A percentile compares a stretch with the other conserved stretches of the same genome.
Evolutionary conservation across 306 rosid genomes (phyloP).

Genomic region (Dalbergia oliveri): DNA sequence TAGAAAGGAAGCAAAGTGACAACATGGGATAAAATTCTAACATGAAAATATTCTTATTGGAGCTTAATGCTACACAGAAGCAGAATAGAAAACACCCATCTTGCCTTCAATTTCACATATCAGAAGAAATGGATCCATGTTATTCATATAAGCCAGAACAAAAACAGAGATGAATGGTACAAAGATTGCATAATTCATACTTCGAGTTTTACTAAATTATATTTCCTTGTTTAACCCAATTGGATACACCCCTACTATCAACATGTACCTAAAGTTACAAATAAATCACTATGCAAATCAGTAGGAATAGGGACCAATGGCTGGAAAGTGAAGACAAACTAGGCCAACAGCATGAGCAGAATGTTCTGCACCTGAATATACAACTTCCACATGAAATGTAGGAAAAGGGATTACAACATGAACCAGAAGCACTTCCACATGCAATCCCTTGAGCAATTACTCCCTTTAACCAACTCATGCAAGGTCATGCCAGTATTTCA

Average conservation of each 20-base stretch:
- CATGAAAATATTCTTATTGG: conserved; percentile 6
- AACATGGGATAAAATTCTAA: not conserved
- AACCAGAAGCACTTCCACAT: conserved; percentile 15
- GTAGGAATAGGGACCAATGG: not conserved
- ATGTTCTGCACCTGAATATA: not conserved
- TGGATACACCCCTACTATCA: conserved; percentile 1
- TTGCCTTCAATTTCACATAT: conserved; percentile 28
- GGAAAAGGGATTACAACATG: not conserved
- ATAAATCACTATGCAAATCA: not conserved
- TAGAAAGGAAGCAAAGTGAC: not conserved
- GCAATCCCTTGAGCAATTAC: conserved; percentile 30
- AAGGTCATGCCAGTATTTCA: not conserved
- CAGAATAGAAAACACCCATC: conserved; percentile 24
- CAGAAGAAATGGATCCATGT: conserved; percentile 23
- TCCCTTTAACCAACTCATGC: not conserved
- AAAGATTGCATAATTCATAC: conserved; percentile 2
- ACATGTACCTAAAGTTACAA: not conserved
- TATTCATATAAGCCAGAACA: conserved; percentile 13
- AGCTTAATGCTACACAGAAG: conserved; percentile 17
- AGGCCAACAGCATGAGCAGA: not conserved
- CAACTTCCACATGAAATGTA: conserved; percentile 9
- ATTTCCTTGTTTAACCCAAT: conserved; percentile 29
- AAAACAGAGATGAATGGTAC: conserved; percentile 16
- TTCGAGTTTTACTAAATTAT: conserved; percentile 1
- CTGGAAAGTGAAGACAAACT: not conserved